These are phyloP conservation scores for Rhytidiadelphus loreus DNA, from an alignment of 225 moss, liverwort and hornwort genomes.

Conservation along the genomic window DNA sequence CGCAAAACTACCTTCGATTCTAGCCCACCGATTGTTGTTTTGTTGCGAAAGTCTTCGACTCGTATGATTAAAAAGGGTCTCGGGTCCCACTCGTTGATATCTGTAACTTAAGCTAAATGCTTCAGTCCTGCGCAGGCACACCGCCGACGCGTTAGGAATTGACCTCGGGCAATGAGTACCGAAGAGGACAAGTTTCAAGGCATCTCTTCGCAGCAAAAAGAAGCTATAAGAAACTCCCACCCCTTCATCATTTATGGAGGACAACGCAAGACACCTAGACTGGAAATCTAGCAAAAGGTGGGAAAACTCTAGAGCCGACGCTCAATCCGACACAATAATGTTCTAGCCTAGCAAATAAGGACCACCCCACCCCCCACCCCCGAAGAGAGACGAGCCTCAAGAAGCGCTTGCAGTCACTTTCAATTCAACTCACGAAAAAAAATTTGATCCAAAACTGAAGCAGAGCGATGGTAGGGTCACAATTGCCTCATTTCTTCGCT, in stretches of 20 bases:
- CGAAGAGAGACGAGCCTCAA: neutral
- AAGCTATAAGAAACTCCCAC: neutral
- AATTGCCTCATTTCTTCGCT: neutral
- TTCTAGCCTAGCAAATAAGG: neutral
- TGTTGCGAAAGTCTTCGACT: neutral
- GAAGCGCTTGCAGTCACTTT: neutral
- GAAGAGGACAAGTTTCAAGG: neutral
- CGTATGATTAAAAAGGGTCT: neutral
- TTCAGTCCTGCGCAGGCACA: neutral
- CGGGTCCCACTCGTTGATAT: neutral
- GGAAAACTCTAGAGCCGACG: neutral
- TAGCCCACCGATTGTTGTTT: neutral
- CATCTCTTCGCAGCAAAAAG: neutral
- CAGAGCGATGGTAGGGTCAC: constrained; percentile 3
- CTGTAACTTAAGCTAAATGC: neutral
- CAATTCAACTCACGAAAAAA: neutral
- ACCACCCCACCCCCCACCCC: too few species aligned
- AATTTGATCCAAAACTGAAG: neutral
- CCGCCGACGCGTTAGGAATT: neutral
- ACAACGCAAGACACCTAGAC: neutral
- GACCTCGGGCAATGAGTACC: neutral
- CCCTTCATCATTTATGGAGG: neutral
- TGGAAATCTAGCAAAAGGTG: neutral
- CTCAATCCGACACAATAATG: neutral
- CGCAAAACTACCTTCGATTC: neutral